Conservation (phyloP, 108 stramenopile genomes). For the Conticribra weissflogii region DNA sequence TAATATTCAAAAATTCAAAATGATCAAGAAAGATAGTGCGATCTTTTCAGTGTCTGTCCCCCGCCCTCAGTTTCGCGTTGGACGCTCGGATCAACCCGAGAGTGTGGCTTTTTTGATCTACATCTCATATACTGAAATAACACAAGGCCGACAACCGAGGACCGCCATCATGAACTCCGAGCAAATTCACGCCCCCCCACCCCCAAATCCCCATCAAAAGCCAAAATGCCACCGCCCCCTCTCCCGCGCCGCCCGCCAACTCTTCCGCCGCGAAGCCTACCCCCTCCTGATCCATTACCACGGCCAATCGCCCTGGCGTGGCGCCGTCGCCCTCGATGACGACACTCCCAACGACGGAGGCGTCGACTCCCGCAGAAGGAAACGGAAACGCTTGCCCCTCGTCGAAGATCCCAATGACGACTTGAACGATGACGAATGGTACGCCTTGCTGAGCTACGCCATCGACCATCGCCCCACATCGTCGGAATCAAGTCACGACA, state of each 20-base stretch:
- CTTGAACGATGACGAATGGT: constrained; percentile 16
- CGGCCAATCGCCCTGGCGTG: not conserved
- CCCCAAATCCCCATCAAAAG: too few species aligned
- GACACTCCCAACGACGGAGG: not conserved
- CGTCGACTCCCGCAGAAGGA: constrained; percentile 5
- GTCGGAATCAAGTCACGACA: not conserved
- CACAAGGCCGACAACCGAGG: too few species aligned
- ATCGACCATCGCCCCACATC: not conserved
- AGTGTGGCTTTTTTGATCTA: too few species aligned
- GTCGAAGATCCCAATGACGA: constrained; percentile 9
- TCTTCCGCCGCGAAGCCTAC: constrained; percentile 7
- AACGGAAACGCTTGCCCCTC: constrained; percentile 6
- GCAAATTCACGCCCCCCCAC: too few species aligned
- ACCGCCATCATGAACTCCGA: too few species aligned
- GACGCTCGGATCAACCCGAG: too few species aligned
- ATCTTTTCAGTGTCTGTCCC: too few species aligned
- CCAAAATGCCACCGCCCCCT: too few species aligned
- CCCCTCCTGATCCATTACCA: constrained; percentile 12
- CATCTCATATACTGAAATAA: too few species aligned
- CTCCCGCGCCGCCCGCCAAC: constrained; percentile 8
- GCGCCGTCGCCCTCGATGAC: not conserved
- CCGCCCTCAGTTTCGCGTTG: too few species aligned
- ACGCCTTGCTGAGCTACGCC: constrained; percentile 10
- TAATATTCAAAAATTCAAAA: too few species aligned
- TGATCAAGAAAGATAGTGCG: too few species aligned